These are phyloP conservation scores for Parsonsia alboflavescens DNA, from an alignment of 257 asterid genomes.

Conservation along the genomic window DNA sequence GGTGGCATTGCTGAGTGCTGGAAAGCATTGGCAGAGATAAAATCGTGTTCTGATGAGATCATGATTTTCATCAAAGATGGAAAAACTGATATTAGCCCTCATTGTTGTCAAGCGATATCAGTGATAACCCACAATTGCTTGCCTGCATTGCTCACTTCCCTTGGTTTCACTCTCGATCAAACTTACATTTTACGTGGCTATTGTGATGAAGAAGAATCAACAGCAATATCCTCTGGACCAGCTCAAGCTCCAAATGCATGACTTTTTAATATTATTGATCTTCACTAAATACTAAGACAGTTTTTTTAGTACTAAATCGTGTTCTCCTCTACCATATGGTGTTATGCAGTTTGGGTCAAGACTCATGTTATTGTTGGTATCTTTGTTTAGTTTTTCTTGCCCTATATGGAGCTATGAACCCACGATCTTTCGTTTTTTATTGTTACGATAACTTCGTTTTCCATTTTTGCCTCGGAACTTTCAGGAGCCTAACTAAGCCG, in stretches of 20 bases:
- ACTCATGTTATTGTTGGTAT: too few relatives aligned
- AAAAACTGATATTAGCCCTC: conserved; percentile 16
- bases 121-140: conserved; percentile 43
- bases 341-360: too few relatives aligned
- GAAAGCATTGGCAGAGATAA: conserved; percentile 34
- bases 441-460: too few relatives aligned
- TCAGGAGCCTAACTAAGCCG: too few relatives aligned
- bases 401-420: too few relatives aligned
- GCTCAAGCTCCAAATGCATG: not conserved
- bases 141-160: conserved; percentile 36
- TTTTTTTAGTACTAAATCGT: too few relatives aligned
- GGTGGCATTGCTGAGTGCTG: conserved; percentile 27
- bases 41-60: conserved; percentile 43
- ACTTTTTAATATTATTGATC: not conserved
- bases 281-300: too few relatives aligned
- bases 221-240: not conserved
- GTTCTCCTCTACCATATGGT: too few relatives aligned
- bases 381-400: too few relatives aligned
- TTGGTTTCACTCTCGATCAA: conserved; percentile 35
- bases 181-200: conserved; percentile 36
- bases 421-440: too few relatives aligned
- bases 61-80: conserved; percentile 29
- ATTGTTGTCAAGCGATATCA: conserved; percentile 38
- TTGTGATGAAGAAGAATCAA: conserved; percentile 30
- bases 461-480: too few relatives aligned